Base-by-base conservation (phyloP, 345 rosid genomes). In the Zanthoxylum bungeanum region DNA sequence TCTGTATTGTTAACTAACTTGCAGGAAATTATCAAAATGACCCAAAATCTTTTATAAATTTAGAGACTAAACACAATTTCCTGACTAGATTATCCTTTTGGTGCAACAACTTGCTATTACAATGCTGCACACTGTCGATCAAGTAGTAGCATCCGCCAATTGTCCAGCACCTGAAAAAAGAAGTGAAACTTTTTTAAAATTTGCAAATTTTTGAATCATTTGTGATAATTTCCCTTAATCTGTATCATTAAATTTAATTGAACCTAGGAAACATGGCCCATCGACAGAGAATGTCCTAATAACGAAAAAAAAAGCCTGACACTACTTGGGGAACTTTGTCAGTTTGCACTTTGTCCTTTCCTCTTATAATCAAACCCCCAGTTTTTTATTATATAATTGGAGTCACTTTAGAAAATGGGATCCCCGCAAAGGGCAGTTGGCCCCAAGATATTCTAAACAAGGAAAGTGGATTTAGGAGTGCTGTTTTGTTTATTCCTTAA, bases 381-480 rank as follows among this genome's bases (percentile, higher is more conserved):
- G 21, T 28, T 28, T 42, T 70, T 44, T 58, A 31, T 70, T 44
- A 49, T 46, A 44, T 59, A 30, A 11, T n/a, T 30, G 14, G 39
- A 34, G 1, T 34, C 30, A 70, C 73, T 46, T 46, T 59, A 33
- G 73, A 59, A 70, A 59, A 46, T 70, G 73, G 65, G 37, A 14
- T 30, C 31, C 21, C 30, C 46, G 44, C 73, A 58, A 21, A 12
- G 56, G 44, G 44, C 73, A 58, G 31, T 11, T 46, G 56, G 57
- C 66, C 22, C 6, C 25, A 31, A 0, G 66, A 58, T 28, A 58
- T 59, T 58, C 73, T 70, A 59, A 70, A 70, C 66, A 31, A 46
- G 73, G 73, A 59, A 70, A 31, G 55, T 70, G 66, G 73, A 33
- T n/a, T 37, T 59, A 6, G 27, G 44, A 46, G 57, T 70, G 66